Percentiles rank a stretch among this genome's conserved stretches.
Evolutionary conservation across 2,329 filamentous ascomycete genomes (phyloP).

Genomic region (Cytospora mali): DNA sequence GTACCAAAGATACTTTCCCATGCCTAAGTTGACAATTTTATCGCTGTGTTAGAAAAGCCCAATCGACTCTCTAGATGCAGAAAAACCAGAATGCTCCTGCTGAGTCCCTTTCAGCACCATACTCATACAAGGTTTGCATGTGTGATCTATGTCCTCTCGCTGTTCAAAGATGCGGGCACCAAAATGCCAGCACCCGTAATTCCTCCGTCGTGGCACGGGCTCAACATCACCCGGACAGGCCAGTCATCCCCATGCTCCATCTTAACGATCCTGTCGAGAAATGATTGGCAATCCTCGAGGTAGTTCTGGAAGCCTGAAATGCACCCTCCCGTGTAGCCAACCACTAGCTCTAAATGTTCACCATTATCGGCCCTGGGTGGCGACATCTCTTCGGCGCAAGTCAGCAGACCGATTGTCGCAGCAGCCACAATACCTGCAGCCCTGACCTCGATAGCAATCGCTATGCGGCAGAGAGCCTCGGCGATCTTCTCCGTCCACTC

Average conservation of each 20-base stretch:
- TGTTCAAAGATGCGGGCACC: conserved; percentile 49
- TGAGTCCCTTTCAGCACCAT: no score
- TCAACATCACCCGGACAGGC: conserved; percentile 47
- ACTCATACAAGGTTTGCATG: no score
- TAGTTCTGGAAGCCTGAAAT: conserved; percentile 81
- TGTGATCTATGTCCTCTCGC: conserved; percentile 20
- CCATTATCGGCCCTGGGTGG: background rate
- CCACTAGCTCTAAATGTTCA: conserved; percentile 58
- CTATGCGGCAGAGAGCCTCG: conserved; percentile 64
- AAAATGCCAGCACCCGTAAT: conserved; percentile 65
- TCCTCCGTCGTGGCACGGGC: conserved; percentile 63
- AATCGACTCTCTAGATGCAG: no score
- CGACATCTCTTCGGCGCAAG: conserved; percentile 67
- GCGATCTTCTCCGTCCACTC: conserved; percentile 65
- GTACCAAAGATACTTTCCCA: background rate
- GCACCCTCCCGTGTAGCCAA: conserved; percentile 79
- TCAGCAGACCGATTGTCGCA: conserved; percentile 69
- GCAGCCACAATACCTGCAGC: conserved; percentile 76
- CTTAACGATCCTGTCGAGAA: conserved; percentile 60
- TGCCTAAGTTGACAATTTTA: no score
- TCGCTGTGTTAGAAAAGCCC: background rate
- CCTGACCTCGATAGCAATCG: conserved; percentile 69
- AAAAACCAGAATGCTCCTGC: no score
- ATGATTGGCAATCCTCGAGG: conserved; percentile 67
- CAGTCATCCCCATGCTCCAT: conserved; percentile 40